Evolutionary conservation across 805 yeast genomes (phyloP).

Genomic region (Scheffersomyces amazonensis): DNA sequence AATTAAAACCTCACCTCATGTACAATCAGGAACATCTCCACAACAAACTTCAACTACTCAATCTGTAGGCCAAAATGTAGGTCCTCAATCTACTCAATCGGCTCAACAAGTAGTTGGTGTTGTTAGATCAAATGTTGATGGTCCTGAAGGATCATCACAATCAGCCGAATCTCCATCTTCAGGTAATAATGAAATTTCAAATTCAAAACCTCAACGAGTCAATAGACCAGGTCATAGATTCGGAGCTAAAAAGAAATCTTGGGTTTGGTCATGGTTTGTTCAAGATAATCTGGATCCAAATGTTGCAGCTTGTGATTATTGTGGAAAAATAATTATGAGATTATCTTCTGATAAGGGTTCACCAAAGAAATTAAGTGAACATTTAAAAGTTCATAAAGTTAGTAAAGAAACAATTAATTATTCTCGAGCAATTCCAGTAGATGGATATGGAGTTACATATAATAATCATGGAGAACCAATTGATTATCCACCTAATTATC

Average conservation of each 20-base stretch:
- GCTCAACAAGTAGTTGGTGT: too few species aligned
- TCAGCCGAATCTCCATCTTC: neutral
- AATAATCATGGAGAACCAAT: conserved; percentile 25
- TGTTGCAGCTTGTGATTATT: conserved; percentile 52
- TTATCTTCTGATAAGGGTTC: conserved; percentile 54
- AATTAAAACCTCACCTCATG: neutral
- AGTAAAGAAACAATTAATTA: conserved; percentile 37
- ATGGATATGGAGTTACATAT: conserved; percentile 34
- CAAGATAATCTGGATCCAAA: conserved; percentile 49
- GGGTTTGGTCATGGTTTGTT: conserved; percentile 64
- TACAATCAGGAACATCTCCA: neutral
- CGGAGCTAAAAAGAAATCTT: conserved; percentile 59
- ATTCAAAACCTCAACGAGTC: too few species aligned
- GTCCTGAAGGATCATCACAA: too few species aligned
- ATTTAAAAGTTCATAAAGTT: conserved; percentile 52
- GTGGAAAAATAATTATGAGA: conserved; percentile 48
- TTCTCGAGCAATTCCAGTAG: conserved; percentile 35
- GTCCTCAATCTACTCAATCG: too few species aligned
- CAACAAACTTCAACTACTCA: too few species aligned
- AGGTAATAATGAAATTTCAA: too few species aligned
- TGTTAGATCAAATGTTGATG: too few species aligned
- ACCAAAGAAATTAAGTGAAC: conserved; percentile 58
- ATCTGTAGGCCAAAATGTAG: neutral
- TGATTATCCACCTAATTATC: conserved; percentile 14
- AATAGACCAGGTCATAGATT: conserved; percentile 55